A percentile compares a stretch with the other conserved stretches of the same genome.
These are phyloP conservation scores for Tympanopsis confertula DNA, from an alignment of 2,329 filamentous ascomycete genomes.

Conservation along the genomic window DNA sequence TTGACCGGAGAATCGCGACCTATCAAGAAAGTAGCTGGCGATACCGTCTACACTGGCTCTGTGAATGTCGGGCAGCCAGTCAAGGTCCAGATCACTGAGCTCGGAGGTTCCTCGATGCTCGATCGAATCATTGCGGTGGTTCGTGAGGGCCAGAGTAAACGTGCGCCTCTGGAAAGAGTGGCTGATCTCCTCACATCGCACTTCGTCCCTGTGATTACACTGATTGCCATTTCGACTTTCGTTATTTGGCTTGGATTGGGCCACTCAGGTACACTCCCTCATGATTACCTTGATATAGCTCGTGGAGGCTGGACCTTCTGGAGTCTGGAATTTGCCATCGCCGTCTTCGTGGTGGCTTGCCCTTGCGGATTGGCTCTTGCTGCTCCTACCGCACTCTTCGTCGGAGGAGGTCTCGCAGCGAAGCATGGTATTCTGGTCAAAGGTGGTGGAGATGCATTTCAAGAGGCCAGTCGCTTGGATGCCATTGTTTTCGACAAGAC, in stretches of 20 bases:
- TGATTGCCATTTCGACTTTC: constrained; percentile 30
- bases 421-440: constrained; percentile 72
- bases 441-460: constrained; percentile 75
- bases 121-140: constrained; percentile 35
- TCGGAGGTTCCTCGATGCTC: constrained; percentile 30
- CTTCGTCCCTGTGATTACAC: constrained; percentile 31
- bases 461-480: constrained; percentile 68
- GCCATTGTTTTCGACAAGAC: constrained; percentile 84
- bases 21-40: constrained; percentile 33
- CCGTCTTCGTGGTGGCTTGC: constrained; percentile 78
- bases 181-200: constrained; percentile 31
- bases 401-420: constrained; percentile 69
- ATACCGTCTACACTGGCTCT: constrained; percentile 32
- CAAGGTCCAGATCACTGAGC: constrained; percentile 22
- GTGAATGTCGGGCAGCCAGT: constrained; percentile 29
- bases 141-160: constrained; percentile 30
- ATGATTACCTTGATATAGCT: constrained; percentile 21
- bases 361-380: constrained; percentile 75
- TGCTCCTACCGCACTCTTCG: constrained; percentile 77
- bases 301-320: constrained; percentile 32
- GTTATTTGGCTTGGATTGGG: constrained; percentile 29
- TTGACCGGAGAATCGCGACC: constrained; percentile 42
- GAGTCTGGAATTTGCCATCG: constrained; percentile 59
- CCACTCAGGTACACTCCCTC: constrained; percentile 22
- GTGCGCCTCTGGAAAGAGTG: constrained; percentile 33